phyloP scores from a whole-genome alignment of 2,329 filamentous ascomycete species.

The Sclerotiophoma versabilis region DNA sequence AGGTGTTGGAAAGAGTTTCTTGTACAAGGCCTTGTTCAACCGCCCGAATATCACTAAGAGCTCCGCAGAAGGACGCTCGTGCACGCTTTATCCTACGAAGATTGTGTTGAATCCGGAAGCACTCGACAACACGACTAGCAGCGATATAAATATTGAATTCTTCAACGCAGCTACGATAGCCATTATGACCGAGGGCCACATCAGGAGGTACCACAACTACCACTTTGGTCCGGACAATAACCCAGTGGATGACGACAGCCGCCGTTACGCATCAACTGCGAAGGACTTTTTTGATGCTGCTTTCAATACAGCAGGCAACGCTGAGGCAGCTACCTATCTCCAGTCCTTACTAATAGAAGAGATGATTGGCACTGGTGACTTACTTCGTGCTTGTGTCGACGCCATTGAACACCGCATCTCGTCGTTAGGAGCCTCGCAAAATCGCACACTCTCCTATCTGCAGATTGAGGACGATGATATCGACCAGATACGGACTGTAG shows the following conservation, averaged over 20 bases:
- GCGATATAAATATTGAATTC: conserved; percentile 5
- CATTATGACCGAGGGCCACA: conserved; percentile 5
- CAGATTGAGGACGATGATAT: conserved; percentile 3
- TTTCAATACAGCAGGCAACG: background rate
- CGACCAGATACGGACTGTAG: background rate
- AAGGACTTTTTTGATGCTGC: conserved; percentile 13
- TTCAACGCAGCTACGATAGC: background rate
- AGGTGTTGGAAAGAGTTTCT: conserved; percentile 11
- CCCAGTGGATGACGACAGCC: conserved; percentile 5
- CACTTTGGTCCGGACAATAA: conserved; percentile 1
- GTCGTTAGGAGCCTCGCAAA: background rate
- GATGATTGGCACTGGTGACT: background rate
- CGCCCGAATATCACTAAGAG: conserved; percentile 14
- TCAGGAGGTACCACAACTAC: conserved; percentile 8
- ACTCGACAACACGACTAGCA: background rate
- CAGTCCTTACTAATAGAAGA: background rate
- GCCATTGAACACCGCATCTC: conserved; percentile 10
- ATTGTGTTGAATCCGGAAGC: background rate
- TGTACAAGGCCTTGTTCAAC: conserved; percentile 15
- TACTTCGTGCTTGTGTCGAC: conserved; percentile 1
- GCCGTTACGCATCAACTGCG: conserved; percentile 3
- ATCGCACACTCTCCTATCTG: background rate
- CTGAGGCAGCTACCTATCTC: background rate
- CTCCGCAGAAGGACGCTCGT: conserved; percentile 12
- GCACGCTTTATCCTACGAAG: conserved; percentile 14